phyloP scores from a whole-genome alignment of 148 eudicot species.

The Hydrangea macrophylla region DNA sequence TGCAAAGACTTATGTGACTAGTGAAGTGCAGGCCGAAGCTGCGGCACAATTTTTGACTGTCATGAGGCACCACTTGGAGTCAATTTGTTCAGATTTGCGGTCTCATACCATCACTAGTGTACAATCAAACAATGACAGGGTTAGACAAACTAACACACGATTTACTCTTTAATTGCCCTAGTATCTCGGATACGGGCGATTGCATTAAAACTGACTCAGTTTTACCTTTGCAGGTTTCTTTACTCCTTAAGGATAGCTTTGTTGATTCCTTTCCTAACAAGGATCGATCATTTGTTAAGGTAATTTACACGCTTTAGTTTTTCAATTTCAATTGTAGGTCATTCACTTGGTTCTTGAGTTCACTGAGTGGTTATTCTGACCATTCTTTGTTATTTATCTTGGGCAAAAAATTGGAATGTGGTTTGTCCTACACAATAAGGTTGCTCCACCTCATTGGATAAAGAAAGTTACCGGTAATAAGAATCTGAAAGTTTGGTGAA shows the following conservation, averaged over 20 bases:
- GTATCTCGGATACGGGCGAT: not conserved
- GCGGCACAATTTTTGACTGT: constrained; percentile 56
- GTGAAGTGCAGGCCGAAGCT: constrained; percentile 70
- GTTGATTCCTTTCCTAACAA: constrained; percentile 76
- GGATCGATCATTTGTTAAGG: constrained; percentile 81
- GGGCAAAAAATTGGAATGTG: not conserved
- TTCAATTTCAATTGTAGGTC: not conserved
- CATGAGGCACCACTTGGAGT: constrained; percentile 77
- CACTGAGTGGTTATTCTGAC: not conserved
- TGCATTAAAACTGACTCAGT: not conserved
- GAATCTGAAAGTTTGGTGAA: too few relatives aligned
- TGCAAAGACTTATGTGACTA: not conserved
- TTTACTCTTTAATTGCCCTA: not conserved
- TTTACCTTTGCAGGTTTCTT: constrained; percentile 61
- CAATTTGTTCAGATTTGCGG: constrained; percentile 74
- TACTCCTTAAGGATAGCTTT: constrained; percentile 90
- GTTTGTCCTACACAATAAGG: not conserved
- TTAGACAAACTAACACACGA: constrained; percentile 24
- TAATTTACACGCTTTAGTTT: constrained; percentile 11
- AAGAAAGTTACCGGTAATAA: too few relatives aligned
- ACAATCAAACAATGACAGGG: constrained; percentile 85
- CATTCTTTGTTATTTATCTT: not conserved
- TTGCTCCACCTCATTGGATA: too few relatives aligned
- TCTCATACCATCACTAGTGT: constrained; percentile 88
- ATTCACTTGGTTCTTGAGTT: not conserved